Base-by-base conservation (phyloP, 2,329 filamentous ascomycete genomes). In the Microdochium nivale region DNA sequence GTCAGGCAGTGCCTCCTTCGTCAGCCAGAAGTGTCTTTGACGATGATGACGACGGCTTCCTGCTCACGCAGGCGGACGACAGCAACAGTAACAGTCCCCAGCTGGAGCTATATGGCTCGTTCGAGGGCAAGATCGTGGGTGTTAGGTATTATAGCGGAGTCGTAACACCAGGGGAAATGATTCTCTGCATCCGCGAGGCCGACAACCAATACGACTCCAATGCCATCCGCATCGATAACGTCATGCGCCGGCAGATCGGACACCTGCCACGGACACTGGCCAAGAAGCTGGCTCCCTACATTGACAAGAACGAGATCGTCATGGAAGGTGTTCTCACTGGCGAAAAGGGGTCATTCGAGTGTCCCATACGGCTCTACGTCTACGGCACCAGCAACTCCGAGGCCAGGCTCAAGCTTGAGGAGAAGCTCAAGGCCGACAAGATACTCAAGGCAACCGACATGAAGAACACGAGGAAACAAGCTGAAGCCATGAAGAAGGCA, bases 171-270 rank as follows among this genome's bases (percentile, higher is more conserved):
- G 79, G 79, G 25, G 83, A 87, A 62, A 74, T 76, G 54, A 78
- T 86, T 3, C 62, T 81, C 51, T 63, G 83, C 48, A 70, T 71
- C 37, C 73, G 86, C 53, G 83, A 89, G 56, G 81, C 83, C 2
- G 57, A 62, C 2, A 90, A 90, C 57, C 50, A 72, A 58, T 88
- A 86, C 62, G 88, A 94, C 62, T 56, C 58, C 5, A 94, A 94
- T 67, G 89, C 89, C 0, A 89, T 95, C 52, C 80, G 82, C 4
- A 80, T 95, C 1, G 77, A 87, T 59, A 95, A 94, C 65, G 87
- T 91, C 14, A 78, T 87, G 61, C 79, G 81, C 16, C 65, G 67
- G 8, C 89, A 95, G 60, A 88, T 95, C 59, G 90, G 90, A 1
- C 89, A 95, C 66, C 73, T 95, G 40, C 86, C 87, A 7, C 75